Conservation (phyloP, 176 grass and related monocot species). For the Thinopyrum elongatum region DNA sequence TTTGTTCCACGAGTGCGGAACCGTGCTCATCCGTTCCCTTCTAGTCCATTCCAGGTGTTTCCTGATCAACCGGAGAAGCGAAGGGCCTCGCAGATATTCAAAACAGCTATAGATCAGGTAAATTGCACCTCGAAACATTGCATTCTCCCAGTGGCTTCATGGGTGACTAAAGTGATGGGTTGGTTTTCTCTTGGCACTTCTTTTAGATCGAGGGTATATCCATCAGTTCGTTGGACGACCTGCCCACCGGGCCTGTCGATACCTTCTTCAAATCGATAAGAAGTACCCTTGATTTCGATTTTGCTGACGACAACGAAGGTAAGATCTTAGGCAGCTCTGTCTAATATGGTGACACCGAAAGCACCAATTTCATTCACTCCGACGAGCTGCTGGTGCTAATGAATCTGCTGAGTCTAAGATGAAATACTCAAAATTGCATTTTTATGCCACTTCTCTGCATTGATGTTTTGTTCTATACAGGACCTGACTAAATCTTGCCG, state of each 20-base stretch:
- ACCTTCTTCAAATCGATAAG: conserved; percentile 90
- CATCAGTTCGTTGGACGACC: conserved; percentile 83
- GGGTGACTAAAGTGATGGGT: background rate
- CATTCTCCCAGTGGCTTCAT: background rate
- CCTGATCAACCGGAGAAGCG: conserved; percentile 94
- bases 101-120: conserved; percentile 77
- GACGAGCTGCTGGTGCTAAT: background rate
- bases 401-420: background rate
- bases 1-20: background rate
- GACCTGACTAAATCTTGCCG: background rate
- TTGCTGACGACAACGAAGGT: conserved; percentile 83
- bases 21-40: conserved; percentile 36
- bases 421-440: background rate
- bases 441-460: background rate
- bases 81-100: conserved; percentile 74
- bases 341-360: background rate
- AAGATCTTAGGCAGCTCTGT: background rate
- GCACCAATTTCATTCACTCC: background rate
- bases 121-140: background rate
- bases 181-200: background rate
- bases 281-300: conserved; percentile 94
- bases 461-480: background rate
- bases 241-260: conserved; percentile 62
- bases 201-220: conserved; percentile 80
- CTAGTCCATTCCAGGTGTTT: conserved; percentile 78